These are phyloP conservation scores for Ogataea kodamae DNA, from an alignment of 805 yeast species.

Conservation along the genomic window DNA sequence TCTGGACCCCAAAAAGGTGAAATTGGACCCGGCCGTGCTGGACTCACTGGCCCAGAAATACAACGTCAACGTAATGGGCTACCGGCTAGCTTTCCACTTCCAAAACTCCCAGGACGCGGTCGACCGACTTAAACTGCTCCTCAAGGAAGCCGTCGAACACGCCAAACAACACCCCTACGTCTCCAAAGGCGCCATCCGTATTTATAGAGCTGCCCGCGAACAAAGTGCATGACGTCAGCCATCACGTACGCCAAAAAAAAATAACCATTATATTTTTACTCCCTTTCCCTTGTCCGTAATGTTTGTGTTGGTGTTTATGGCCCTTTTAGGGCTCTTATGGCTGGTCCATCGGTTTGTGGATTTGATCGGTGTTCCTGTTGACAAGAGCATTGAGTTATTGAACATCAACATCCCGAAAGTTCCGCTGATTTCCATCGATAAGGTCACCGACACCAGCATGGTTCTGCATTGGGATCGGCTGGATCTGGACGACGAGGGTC, in stretches of 20 bases:
- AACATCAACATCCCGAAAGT: slow-evolving; percentile 53
- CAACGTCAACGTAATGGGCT: slow-evolving; percentile 64
- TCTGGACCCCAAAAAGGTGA: slow-evolving; percentile 51
- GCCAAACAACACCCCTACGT: slow-evolving; percentile 51
- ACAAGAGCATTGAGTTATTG: slow-evolving; percentile 42
- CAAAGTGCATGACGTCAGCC: too few species aligned
- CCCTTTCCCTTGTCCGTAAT: too few species aligned
- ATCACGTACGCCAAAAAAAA: too few species aligned
- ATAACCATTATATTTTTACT: too few species aligned
- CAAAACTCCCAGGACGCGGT: slow-evolving; percentile 53
- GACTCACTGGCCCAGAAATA: slow-evolving; percentile 52
- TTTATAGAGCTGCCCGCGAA: slow-evolving; percentile 21
- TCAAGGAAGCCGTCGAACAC: slow-evolving; percentile 51
- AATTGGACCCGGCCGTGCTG: slow-evolving; percentile 51
- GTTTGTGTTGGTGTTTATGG: slow-evolving; percentile 17
- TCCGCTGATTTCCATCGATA: slow-evolving; percentile 53
- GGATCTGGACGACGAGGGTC: slow-evolving; percentile 10
- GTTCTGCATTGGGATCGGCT: slow-evolving; percentile 52
- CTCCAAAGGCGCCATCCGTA: slow-evolving; percentile 41
- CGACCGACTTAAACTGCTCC: slow-evolving; percentile 51
- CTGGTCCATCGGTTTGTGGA: slow-evolving; percentile 27
- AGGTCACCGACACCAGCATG: slow-evolving; percentile 43
- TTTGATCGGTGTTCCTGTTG: slow-evolving; percentile 40
- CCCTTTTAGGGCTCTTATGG: slow-evolving; percentile 29
- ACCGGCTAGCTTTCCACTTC: slow-evolving; percentile 77